These are phyloP conservation scores for Elongisporangium anandrum DNA, from an alignment of 352 stramenopile genomes.

Conservation along the genomic window DNA sequence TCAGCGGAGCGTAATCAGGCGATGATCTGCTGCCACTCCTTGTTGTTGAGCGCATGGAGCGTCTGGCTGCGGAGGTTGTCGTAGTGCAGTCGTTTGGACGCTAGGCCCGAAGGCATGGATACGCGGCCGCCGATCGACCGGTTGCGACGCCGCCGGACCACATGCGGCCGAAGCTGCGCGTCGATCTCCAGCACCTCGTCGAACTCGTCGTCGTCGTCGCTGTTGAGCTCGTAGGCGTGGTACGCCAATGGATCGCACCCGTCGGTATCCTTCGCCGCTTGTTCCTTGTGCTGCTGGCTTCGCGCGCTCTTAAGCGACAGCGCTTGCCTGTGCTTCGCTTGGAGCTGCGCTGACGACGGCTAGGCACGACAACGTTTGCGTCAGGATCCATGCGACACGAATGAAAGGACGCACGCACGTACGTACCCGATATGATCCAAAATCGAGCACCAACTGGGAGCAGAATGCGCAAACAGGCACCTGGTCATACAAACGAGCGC, in stretches of 20 bases:
- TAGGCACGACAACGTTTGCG: conserved; percentile 3
- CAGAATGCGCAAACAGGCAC: conserved; percentile 53
- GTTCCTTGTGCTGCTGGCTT: conserved; percentile 17
- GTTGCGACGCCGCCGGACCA: conserved; percentile 22
- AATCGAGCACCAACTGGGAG: conserved; percentile 49
- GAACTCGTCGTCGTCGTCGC: conserved; percentile 40
- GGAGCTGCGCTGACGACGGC: conserved; percentile 23
- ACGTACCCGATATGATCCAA: conserved; percentile 36
- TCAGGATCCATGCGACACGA: background rate
- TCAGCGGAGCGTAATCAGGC: conserved; percentile 12
- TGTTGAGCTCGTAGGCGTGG: conserved; percentile 43
- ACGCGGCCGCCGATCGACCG: conserved; percentile 14
- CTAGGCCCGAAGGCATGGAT: conserved; percentile 40
- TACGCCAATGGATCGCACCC: conserved; percentile 50
- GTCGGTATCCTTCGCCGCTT: conserved; percentile 13
- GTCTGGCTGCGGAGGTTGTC: conserved; percentile 45
- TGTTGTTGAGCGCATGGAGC: conserved; percentile 44
- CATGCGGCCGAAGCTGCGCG: conserved; percentile 27
- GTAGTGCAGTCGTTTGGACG: conserved; percentile 59
- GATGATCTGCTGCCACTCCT: conserved; percentile 61
- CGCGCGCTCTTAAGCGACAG: conserved; percentile 14
- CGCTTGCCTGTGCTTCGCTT: conserved; percentile 15
- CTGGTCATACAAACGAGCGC: conserved; percentile 57
- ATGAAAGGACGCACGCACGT: conserved; percentile 1
- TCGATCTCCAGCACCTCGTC: conserved; percentile 43